Conservation (phyloP, 805 yeast genomes). For the Wickerhamomyces canadensis region DNA sequence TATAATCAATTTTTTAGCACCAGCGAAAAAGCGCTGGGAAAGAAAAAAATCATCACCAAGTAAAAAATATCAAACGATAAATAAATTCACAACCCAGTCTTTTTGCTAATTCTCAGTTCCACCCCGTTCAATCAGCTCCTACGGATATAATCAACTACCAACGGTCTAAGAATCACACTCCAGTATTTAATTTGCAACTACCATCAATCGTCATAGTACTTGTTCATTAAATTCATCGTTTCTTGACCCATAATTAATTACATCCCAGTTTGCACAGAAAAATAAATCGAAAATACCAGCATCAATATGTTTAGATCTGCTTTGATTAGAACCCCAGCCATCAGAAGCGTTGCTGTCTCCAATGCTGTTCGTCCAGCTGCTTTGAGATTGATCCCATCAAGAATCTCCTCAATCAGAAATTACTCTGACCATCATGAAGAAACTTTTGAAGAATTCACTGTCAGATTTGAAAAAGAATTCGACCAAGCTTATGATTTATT, state of each 20-base stretch:
- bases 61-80: constrained; percentile 5
- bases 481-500: constrained; percentile 87
- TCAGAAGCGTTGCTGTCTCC: constrained; percentile 12
- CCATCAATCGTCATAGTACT: no score
- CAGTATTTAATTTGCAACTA: no score
- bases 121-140: no score
- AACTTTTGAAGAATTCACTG: constrained; percentile 89
- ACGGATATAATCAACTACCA: no score
- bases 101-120: no score
- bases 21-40: not conserved
- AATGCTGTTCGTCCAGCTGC: constrained; percentile 15
- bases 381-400: constrained; percentile 10
- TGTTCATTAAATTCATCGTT: no score
- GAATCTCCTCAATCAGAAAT: constrained; percentile 42
- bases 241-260: no score
- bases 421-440: constrained; percentile 85
- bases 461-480: constrained; percentile 89
- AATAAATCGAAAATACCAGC: no score
- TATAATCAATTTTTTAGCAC: not conserved
- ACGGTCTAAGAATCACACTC: no score
- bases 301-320: constrained; percentile 13
- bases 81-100: no score
- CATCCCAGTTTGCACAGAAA: not conserved
- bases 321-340: constrained; percentile 16
- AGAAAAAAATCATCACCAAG: constrained; percentile 7